A percentile compares a stretch with the other conserved stretches of the same genome.
These are phyloP conservation scores for Scedosporium aurantiacum DNA, from an alignment of 2,329 filamentous ascomycete genomes.

Conservation along the genomic window DNA sequence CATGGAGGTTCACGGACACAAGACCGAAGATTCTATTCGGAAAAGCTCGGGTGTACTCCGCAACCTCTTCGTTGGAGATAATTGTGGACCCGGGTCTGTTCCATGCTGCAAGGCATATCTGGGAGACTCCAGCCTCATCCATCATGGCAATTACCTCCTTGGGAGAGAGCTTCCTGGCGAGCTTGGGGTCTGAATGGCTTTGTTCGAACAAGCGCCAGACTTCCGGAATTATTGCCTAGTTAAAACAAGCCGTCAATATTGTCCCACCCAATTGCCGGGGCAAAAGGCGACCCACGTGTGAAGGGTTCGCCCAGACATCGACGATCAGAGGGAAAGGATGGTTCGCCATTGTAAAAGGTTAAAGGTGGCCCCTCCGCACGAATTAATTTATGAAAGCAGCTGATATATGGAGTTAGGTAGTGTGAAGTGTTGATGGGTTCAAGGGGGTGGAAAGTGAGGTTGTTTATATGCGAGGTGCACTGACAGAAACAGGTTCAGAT, in stretches of 20 bases:
- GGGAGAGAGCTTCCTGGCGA: slow-evolving; percentile 3
- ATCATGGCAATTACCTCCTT: slow-evolving; percentile 9
- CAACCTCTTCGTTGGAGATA: slow-evolving; percentile 9
- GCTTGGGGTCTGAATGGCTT: slow-evolving; percentile 8
- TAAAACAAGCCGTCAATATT: neutral
- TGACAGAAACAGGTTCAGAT: no score
- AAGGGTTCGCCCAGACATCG: slow-evolving; percentile 9
- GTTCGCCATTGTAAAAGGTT: neutral
- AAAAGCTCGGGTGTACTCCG: slow-evolving; percentile 9
- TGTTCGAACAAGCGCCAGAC: slow-evolving; percentile 7
- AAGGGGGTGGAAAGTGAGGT: no score
- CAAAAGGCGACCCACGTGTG: slow-evolving; percentile 2
- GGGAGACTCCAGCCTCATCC: slow-evolving; percentile 9
- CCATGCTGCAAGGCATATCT: slow-evolving; percentile 10
- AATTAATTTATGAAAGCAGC: no score
- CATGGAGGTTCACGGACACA: slow-evolving; percentile 7
- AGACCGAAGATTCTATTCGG: slow-evolving; percentile 10
- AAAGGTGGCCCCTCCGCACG: neutral
- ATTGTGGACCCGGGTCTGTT: slow-evolving; percentile 6
- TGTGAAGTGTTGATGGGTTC: no score
- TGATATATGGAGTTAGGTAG: no score
- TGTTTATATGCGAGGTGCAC: no score
- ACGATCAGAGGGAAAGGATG: slow-evolving; percentile 2
- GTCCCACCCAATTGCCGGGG: neutral
- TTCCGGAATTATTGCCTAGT: slow-evolving; percentile 6